These are phyloP conservation scores for Tetrapisispora arboricola DNA, from an alignment of 805 yeast genomes.

Conservation along the genomic window DNA sequence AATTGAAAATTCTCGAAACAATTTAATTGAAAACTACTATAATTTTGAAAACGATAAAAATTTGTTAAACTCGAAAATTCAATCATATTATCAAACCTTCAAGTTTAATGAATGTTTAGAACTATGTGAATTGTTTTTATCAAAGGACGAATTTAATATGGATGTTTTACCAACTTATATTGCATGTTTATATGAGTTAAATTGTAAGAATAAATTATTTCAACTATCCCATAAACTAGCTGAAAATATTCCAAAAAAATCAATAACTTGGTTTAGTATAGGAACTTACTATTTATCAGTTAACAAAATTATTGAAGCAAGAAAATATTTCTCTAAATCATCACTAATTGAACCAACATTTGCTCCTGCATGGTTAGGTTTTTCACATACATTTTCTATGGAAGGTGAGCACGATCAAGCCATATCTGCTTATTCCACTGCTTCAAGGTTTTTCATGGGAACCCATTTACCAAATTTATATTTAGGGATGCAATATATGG, in stretches of 20 bases:
- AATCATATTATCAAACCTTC: slow-evolving; percentile 62
- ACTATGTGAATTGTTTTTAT: slow-evolving; percentile 50
- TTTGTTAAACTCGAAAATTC: slow-evolving; percentile 57
- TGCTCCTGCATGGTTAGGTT: slow-evolving; percentile 96
- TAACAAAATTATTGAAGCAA: slow-evolving; percentile 65
- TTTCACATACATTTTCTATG: slow-evolving; percentile 94
- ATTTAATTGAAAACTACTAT: slow-evolving; percentile 56
- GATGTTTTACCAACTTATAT: slow-evolving; percentile 67
- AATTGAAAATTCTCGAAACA: slow-evolving; percentile 53
- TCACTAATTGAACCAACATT: slow-evolving; percentile 80
- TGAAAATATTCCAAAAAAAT: slow-evolving; percentile 67
- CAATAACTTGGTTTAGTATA: slow-evolving; percentile 86
- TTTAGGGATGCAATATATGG: slow-evolving; percentile 92
- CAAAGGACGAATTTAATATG: slow-evolving; percentile 61
- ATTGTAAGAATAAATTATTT: slow-evolving; percentile 72
- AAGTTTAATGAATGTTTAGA: slow-evolving; percentile 66
- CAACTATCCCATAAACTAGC: slow-evolving; percentile 76
- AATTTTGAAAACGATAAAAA: slow-evolving; percentile 62
- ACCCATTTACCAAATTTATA: slow-evolving; percentile 83
- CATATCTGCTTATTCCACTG: slow-evolving; percentile 91
- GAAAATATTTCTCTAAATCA: slow-evolving; percentile 81
- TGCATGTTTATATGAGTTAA: slow-evolving; percentile 76
- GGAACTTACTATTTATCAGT: slow-evolving; percentile 81
- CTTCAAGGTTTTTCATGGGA: slow-evolving; percentile 83
- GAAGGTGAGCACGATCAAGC: slow-evolving; percentile 99